Evolutionary conservation across 2,329 filamentous ascomycete species (phyloP).

Genomic region (Sporothrix schenckii): DNA sequence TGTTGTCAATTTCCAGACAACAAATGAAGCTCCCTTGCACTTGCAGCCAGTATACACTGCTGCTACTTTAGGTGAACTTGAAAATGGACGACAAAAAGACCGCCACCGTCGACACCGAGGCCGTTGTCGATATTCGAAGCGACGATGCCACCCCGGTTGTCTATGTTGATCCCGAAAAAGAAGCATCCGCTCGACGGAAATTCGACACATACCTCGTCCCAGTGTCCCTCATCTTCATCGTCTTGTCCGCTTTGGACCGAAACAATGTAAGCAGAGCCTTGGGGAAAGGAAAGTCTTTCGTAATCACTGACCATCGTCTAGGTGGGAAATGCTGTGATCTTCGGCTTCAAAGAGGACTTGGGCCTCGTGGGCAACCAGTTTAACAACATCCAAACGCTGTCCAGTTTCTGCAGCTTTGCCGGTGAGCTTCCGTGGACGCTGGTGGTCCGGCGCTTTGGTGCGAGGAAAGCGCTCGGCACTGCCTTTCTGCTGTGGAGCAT

Average conservation of each 20-base stretch:
- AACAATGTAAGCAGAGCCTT: conserved; percentile 7
- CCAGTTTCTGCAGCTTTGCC: conserved; percentile 29
- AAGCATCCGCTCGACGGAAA: conserved; percentile 33
- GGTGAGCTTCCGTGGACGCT: conserved; percentile 32
- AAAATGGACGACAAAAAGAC: no score
- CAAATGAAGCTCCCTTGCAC: no score
- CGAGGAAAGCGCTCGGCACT: conserved; percentile 21
- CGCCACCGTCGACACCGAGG: no score
- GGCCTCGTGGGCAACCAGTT: conserved; percentile 28
- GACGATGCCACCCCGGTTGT: conserved; percentile 5
- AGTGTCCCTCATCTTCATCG: conserved; percentile 31
- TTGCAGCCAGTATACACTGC: no score
- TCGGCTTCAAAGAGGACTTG: conserved; percentile 29
- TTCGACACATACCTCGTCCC: conserved; percentile 34
- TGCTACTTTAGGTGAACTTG: no score
- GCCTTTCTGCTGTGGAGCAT: conserved; percentile 29
- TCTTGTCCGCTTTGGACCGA: conserved; percentile 27
- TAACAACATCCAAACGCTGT: conserved; percentile 31
- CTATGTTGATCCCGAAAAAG: conserved; percentile 33
- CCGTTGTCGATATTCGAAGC: not conserved
- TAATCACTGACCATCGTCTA: not conserved
- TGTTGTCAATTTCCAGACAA: no score
- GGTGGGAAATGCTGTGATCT: conserved; percentile 31
- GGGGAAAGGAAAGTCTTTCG: not conserved
- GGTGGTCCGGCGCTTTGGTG: conserved; percentile 28